These are phyloP conservation scores for Physaria fendleri DNA, from an alignment of 345 rosid genomes.

Conservation along the genomic window DNA sequence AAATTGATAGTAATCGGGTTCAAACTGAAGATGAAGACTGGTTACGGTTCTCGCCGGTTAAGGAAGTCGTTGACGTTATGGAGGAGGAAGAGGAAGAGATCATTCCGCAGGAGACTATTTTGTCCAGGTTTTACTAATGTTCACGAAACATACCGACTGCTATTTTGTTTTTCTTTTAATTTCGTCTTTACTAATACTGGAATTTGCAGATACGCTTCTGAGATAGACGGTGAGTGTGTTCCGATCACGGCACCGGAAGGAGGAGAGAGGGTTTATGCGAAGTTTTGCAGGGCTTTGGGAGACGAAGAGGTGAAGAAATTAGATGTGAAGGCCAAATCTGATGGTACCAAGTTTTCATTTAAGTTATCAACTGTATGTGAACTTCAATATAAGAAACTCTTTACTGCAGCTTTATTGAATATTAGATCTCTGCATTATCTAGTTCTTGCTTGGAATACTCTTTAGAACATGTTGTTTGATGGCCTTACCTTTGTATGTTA, in stretches of 20 bases:
- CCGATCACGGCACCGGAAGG: constrained; percentile 80
- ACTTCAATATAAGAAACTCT: neutral
- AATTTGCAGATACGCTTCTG: constrained; percentile 38
- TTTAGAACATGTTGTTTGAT: neutral
- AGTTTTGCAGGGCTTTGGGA: constrained; percentile 42
- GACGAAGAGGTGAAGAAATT: constrained; percentile 40
- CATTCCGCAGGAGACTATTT: constrained; percentile 39
- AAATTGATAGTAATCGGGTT: constrained; percentile 18
- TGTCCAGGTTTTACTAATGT: constrained; percentile 39
- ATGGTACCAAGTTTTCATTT: constrained; percentile 34
- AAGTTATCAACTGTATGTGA: neutral
- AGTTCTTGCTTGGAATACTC: neutral
- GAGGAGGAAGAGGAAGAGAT: constrained; percentile 29
- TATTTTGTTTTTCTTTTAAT: no score
- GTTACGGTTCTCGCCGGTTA: constrained; percentile 50
- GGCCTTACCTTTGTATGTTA: neutral
- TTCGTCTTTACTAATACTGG: neutral
- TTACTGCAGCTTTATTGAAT: no score
- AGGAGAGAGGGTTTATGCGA: constrained; percentile 86
- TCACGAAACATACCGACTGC: neutral
- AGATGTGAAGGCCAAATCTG: constrained; percentile 36
- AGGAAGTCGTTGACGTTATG: constrained; percentile 10
- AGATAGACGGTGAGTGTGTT: constrained; percentile 76
- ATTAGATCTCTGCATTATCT: neutral
- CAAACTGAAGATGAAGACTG: constrained; percentile 47